phyloP scores from a whole-genome alignment of 2,329 filamentous ascomycete genomes.

The Nectriaceae sp. region DNA sequence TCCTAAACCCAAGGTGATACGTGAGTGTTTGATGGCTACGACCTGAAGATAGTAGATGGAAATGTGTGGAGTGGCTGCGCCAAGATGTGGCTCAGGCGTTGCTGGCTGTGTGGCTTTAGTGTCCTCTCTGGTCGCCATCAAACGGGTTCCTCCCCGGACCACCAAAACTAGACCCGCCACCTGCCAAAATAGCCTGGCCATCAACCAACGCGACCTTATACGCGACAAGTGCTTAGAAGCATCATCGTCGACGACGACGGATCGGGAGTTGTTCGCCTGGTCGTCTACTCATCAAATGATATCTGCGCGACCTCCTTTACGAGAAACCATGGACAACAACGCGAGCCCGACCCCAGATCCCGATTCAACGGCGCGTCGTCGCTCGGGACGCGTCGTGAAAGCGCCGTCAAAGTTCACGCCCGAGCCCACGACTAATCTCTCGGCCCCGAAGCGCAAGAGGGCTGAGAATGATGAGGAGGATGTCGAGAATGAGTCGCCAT shows the following conservation, averaged over 20 bases:
- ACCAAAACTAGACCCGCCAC: too few species aligned
- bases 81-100: too few species aligned
- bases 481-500: slow-evolving; percentile 49
- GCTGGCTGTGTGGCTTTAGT: too few species aligned
- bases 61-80: too few species aligned
- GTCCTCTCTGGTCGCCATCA: too few species aligned
- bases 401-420: slow-evolving; percentile 61
- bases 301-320: slow-evolving; percentile 20
- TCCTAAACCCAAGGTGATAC: too few species aligned
- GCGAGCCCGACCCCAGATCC: slow-evolving; percentile 54
- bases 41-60: slow-evolving; percentile 16
- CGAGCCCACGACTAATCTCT: slow-evolving; percentile 42
- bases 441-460: slow-evolving; percentile 60
- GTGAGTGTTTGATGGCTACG: slow-evolving; percentile 2
- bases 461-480: slow-evolving; percentile 50
- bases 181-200: slow-evolving; percentile 27
- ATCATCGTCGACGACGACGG: slow-evolving; percentile 29
- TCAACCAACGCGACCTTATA: slow-evolving; percentile 29
- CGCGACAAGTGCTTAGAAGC: slow-evolving; percentile 32
- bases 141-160: too few species aligned
- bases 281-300: slow-evolving; percentile 20
- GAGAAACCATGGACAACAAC: slow-evolving; percentile 55
- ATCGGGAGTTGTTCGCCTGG: slow-evolving; percentile 26
- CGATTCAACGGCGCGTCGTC: slow-evolving; percentile 58
- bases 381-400: slow-evolving; percentile 68